Percentiles rank a stretch among this genome's conserved stretches.
Conservation (phyloP, 176 grass and related monocot genomes). For the Microstegium vimineum region DNA sequence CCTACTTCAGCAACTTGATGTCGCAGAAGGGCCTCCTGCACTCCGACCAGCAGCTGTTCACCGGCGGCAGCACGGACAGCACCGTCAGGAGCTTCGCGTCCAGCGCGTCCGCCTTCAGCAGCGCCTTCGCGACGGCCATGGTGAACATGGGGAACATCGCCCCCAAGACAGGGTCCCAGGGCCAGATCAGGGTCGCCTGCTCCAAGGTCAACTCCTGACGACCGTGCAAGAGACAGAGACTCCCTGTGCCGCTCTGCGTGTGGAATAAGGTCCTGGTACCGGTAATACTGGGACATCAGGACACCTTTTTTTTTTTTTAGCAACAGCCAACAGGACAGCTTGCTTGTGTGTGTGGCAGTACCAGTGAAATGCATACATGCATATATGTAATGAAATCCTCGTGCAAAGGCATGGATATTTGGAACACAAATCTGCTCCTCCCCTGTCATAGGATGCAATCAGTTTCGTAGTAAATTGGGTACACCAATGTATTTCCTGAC, state of each 20-base stretch:
- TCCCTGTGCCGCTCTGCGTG: background rate
- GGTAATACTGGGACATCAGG: no score
- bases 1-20: constrained; percentile 36
- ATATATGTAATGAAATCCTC: background rate
- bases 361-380: no score
- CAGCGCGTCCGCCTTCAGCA: constrained; percentile 27
- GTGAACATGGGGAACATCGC: background rate
- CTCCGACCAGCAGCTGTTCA: constrained; percentile 61
- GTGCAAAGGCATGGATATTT: background rate
- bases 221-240: background rate
- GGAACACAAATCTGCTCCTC: no score
- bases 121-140: background rate
- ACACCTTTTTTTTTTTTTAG: no score
- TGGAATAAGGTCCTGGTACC: background rate
- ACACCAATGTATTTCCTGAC: no score
- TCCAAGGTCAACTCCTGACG: background rate
- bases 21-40: constrained; percentile 46
- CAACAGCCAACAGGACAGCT: no score
- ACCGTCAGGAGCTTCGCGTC: constrained; percentile 16
- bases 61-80: constrained; percentile 25
- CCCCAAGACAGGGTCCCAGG: background rate
- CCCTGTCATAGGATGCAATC: no score
- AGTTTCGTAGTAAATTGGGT: no score
- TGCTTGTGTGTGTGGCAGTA: background rate
- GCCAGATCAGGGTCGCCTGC: background rate